Base-by-base conservation (phyloP, 2,329 filamentous ascomycete species). In the Apiospora sp. region DNA sequence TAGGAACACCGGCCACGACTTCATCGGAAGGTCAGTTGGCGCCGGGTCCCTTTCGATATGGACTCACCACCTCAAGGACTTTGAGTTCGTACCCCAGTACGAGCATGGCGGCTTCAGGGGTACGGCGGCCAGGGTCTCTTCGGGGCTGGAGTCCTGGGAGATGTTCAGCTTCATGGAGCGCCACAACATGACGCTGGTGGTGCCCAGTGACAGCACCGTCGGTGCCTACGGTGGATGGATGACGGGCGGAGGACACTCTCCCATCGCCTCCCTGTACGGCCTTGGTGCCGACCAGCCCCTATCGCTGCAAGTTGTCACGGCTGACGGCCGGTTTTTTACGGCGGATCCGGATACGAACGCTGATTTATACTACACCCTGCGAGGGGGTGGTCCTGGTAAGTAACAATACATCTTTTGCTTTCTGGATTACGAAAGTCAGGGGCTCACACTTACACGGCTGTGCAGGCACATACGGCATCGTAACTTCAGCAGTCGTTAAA, bases 331-430 rank as follows among this genome's bases (percentile, higher is more conserved):
- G 2, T 72, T 74, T 16, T 72, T 87, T 0, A 82, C 77, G 6
- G 86, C 86, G 0, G 83, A 81, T 13, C 80, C 77, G 1, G 77
- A 80, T 0, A 72, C 84, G 27, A 84, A 89, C 71, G 68, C 79
- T 0, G 87, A 89, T 70, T 80, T 90, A 1, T 89, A 86, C 78
- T 90, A 87, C 87, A 87, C 87, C 6, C 77, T 88, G 1, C 80
- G 81, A 68, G 86, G 87, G 8, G 86, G 87, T 7, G 87, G 87
- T 0, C 58, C 58, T 41, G 58, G 58, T 64, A 4, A 64, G 58
- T 64, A 41, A 0, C 7, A n/a, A 22, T n/a, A 22, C 7, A 13
- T 4, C 2, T 19, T 34, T 3, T n/a, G 12, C 7, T 24, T 22
- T 2, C 1, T 10, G n/a, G 6, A 51, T 3, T 51, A 24, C 1